These are phyloP conservation scores for Multifurca ochricompacta DNA, from an alignment of 768 basidiomycete genomes.

Conservation along the genomic window DNA sequence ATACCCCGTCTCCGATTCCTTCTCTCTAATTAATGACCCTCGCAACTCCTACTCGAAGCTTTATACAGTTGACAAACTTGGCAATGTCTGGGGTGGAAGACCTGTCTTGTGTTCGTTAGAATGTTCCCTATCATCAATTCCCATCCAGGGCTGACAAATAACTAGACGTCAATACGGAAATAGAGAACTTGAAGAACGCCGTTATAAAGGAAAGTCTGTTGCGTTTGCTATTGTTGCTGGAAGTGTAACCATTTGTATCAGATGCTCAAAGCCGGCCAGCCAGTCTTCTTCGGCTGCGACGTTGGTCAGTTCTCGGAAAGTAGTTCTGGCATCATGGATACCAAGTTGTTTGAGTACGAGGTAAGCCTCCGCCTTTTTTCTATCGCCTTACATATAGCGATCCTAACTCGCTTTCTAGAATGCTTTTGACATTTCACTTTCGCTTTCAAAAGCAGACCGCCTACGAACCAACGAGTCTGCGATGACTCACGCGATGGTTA, in stretches of 20 bases:
- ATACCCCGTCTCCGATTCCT: conserved; percentile 46
- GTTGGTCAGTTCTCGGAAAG: conserved; percentile 76
- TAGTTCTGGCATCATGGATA: conserved; percentile 77
- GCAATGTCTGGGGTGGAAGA: conserved; percentile 83
- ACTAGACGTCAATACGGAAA: conserved; percentile 81
- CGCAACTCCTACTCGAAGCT: conserved; percentile 76
- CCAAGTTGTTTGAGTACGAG: conserved; percentile 72
- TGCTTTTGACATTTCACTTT: conserved; percentile 74
- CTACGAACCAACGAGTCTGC: conserved; percentile 75
- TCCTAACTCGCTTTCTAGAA: too few species aligned
- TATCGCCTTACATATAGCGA: too few species aligned
- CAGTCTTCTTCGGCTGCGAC: conserved; percentile 95
- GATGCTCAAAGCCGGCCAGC: conserved; percentile 70
- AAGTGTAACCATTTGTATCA: neutral
- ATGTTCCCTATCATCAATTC: neutral
- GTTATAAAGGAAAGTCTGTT: conserved; percentile 54
- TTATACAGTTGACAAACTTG: conserved; percentile 87
- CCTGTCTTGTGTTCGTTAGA: conserved; percentile 64
- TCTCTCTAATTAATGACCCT: conserved; percentile 94
- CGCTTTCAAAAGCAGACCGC: conserved; percentile 77
- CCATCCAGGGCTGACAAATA: neutral
- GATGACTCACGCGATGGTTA: conserved; percentile 97
- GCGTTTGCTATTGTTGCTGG: neutral
- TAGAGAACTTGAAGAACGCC: conserved; percentile 68
- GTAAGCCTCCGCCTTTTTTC: conserved; percentile 31